Evolutionary conservation across 75 land plant species (phyloP).

Genomic region (Ceratopteris richardii): DNA sequence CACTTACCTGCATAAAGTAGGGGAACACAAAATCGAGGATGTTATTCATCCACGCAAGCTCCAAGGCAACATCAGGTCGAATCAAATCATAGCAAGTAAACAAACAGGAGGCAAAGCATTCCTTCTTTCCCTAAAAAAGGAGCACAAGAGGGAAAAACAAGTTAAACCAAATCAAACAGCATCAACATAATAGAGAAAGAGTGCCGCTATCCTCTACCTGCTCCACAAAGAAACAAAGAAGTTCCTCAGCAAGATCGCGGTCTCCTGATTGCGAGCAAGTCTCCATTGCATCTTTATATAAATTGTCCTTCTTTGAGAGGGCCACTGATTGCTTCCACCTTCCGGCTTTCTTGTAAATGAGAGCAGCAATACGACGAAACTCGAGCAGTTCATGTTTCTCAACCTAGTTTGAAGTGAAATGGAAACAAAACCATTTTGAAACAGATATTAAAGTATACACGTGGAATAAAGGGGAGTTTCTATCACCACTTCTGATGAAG

Average conservation of each 20-base stretch:
- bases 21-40: slow-evolving; percentile 97
- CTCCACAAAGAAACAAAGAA: slow-evolving; percentile 90
- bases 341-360: slow-evolving; percentile 95
- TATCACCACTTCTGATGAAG: too few relatives aligned
- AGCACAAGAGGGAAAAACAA: background rate
- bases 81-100: slow-evolving; percentile 94
- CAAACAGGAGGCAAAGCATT: slow-evolving; percentile 96
- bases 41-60: slow-evolving; percentile 94
- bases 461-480: too few relatives aligned
- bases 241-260: slow-evolving; percentile 92
- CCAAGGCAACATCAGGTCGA: slow-evolving; percentile 88
- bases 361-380: slow-evolving; percentile 90
- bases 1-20: slow-evolving; percentile 74
- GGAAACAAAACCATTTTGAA: too few relatives aligned
- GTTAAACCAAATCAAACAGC: too few relatives aligned
- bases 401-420: slow-evolving; percentile 52
- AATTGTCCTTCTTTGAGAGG: slow-evolving; percentile 90
- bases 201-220: slow-evolving; percentile 37
- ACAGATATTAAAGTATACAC: too few relatives aligned
- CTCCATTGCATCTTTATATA: slow-evolving; percentile 99
- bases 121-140: slow-evolving; percentile 80
- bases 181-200: too few relatives aligned
- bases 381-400: slow-evolving; percentile 99
- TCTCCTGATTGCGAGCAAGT: slow-evolving; percentile 93
- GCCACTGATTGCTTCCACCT: slow-evolving; percentile 98